Evolutionary conservation across 176 grass and related monocot species (phyloP), one percentile per base, ranked within the genome.

Genomic region (Dendrocalamus sinicus): DNA sequence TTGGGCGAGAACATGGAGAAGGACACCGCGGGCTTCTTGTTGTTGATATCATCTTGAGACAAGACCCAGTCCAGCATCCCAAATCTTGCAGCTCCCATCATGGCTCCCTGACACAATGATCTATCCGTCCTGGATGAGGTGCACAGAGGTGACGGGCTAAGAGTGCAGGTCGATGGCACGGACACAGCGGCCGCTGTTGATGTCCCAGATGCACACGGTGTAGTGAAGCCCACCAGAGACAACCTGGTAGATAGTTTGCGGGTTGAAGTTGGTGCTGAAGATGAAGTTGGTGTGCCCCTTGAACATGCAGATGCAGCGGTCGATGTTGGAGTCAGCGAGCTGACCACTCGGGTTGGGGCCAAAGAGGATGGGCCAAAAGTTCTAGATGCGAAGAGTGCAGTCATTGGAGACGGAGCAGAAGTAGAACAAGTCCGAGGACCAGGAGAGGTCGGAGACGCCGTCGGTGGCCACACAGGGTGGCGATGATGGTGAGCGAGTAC

Each of bases 221-320:
- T 84, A 84, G 77, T 98, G 69, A 98, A 98, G 8, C 91, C 90
- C 0, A 32, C 32, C 93, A 91, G 9, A 93, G 77, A 82, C 92
- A 16, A 98, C 89, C 79, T 89, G 85, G 54, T 82, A 77, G 81
- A 86, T 95, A 5, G 91, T 91, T 72, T 95, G 93, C 22, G 91
- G 93, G 47, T 98, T 95, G 85, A 95, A 98, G 62, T 98, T 95
- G 76, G 83, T 93, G 77, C 93, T 95, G 89, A 98, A 98, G 23
- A 98, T 91, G 58, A 89, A 92, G 64, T 90, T 82, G 47, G 76
- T 57, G 76, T 98, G 95, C 22, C 95, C 95, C 52, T 87, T 88
- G 20, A 98, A 88, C 57, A 88, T 77, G 40, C 88, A 80, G 41
- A 98, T 84, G 81, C 91, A 98, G 28, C 90, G 83, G 57, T 92